Conservation (phyloP, 305 asterid species). For the Coffea humblotiana region DNA sequence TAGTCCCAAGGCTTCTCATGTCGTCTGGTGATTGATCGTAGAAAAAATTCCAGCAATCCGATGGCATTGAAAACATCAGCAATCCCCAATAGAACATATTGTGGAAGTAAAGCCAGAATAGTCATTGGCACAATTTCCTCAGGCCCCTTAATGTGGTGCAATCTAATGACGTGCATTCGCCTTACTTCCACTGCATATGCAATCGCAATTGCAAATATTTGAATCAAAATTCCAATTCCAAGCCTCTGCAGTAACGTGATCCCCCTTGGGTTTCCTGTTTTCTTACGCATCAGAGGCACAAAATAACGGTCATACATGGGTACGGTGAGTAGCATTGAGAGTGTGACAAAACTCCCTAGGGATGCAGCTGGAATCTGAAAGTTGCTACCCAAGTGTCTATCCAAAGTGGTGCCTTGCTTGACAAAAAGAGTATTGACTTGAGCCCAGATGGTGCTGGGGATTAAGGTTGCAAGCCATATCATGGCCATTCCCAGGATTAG, state of each 20-base stretch:
- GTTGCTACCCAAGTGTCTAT: slow-evolving; percentile 49
- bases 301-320: slow-evolving; percentile 76
- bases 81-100: slow-evolving; percentile 60
- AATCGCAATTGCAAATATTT: slow-evolving; percentile 54
- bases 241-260: slow-evolving; percentile 66
- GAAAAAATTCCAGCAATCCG: slow-evolving; percentile 79
- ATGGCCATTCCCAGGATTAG: slow-evolving; percentile 72
- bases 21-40: slow-evolving; percentile 88
- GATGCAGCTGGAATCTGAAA: slow-evolving; percentile 87
- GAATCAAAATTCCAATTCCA: slow-evolving; percentile 64
- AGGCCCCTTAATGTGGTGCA: slow-evolving; percentile 30
- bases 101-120: slow-evolving; percentile 62
- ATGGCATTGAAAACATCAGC: slow-evolving; percentile 82
- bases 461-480: slow-evolving; percentile 71
- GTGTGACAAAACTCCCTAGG: slow-evolving; percentile 66
- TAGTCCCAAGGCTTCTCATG: slow-evolving; percentile 81
- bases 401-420: slow-evolving; percentile 79
- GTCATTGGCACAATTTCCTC: slow-evolving; percentile 65
- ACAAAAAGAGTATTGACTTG: slow-evolving; percentile 84
- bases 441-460: slow-evolving; percentile 87
- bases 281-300: slow-evolving; percentile 58
- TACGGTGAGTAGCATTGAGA: slow-evolving; percentile 63
- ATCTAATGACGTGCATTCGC: slow-evolving; percentile 37
- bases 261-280: slow-evolving; percentile 74
- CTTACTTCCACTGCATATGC: slow-evolving; percentile 54